Evolutionary conservation across 257 asterid genomes (phyloP).

Genomic region (Solanum corneliomulleri): DNA sequence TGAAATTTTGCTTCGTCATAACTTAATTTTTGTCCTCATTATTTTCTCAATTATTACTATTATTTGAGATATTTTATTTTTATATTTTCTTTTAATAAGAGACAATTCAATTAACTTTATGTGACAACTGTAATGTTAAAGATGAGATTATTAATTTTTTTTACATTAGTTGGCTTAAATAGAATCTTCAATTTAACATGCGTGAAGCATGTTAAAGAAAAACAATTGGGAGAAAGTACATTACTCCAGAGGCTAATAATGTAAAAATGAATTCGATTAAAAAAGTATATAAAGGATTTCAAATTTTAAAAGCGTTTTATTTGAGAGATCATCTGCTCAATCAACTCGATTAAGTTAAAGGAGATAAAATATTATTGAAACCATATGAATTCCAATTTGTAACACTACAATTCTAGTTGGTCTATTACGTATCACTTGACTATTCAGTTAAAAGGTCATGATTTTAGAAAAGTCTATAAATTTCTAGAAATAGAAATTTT

Average conservation of each 20-base stretch:
- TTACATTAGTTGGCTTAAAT: neutral
- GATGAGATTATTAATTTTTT: neutral
- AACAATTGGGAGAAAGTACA: neutral
- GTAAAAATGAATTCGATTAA: accelerated
- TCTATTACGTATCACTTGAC: neutral
- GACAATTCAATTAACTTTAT: neutral
- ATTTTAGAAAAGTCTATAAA: neutral
- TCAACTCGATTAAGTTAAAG: accelerated
- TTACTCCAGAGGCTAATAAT: neutral
- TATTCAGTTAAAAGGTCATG: neutral
- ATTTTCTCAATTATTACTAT: neutral
- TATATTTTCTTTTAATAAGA: neutral
- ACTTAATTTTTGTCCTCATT: neutral
- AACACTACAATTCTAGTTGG: neutral
- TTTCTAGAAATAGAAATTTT: neutral
- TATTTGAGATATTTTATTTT: neutral
- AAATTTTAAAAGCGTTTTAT: accelerated
- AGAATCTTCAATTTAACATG: neutral
- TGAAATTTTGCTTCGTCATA: neutral
- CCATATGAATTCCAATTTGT: neutral
- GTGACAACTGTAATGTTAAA: neutral
- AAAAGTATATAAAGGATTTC: neutral
- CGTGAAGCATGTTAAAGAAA: neutral
- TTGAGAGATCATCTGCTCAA: neutral
- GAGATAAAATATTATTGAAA: neutral